Base-by-base conservation (phyloP, 768 basidiomycete genomes). In the Lactarius sp. region DNA sequence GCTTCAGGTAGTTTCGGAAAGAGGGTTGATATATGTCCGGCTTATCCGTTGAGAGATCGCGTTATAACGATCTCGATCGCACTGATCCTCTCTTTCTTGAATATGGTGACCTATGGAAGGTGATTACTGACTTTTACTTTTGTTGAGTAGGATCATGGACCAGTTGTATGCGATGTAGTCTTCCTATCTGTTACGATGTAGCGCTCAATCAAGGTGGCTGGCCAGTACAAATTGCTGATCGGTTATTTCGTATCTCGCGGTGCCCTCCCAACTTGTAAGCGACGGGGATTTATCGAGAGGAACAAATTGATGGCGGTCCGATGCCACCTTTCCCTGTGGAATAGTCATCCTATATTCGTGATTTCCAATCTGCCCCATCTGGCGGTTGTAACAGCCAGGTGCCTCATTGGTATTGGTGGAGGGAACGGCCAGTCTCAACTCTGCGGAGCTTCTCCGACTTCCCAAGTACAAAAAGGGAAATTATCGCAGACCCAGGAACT, bases 21-120 rank as follows among this genome's bases (percentile, higher is more conserved):
- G 82, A 70, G 67, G 83, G 47, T 73, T 83, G 84, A 85, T 79
- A 76, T 78, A 79, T 71, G 81, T 81, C 84, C 84, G 84, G 85
- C 78, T 82, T 77, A 42, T 56, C 44, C 39, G 10, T 49, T 39
- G 33, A 36, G 61, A 27, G 61, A 27, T 37, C 39, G 20, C 22
- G 14, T 52, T 27, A 36, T 20, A 41, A 4, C 31, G 53, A 56
- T 52, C 41, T 47, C 54, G 41, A 47, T 64, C 22, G 16, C 36
- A 14, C 64, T 64, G 63, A 64, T 22, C 12, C 54, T 56, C 39
- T 33, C 3, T 6, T 22, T 36, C 33, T 18, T 16, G 33, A 14
- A 12, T 9, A 14, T 22, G 16, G 22, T 42, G 6, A n/a, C 37
- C 6, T 5, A n/a, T 20, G 34, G 7, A 8, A 22, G 6, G 2